A percentile compares a stretch with the other conserved stretches of the same genome.
Conservation (phyloP, 78 protist species). For the Creolimax fragrantissima region DNA sequence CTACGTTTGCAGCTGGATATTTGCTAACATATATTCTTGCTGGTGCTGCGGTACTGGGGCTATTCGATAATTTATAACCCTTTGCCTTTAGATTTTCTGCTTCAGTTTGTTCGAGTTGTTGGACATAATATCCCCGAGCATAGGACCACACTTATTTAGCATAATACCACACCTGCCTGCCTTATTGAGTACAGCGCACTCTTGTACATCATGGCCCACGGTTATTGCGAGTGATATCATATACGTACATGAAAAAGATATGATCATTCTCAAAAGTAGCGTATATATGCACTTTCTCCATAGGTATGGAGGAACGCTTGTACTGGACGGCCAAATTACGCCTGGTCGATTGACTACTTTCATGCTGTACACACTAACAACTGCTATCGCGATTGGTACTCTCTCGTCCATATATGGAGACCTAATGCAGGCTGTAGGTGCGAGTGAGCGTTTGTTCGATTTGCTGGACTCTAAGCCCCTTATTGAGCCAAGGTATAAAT, state of each 20-base stretch:
- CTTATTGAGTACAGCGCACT: too few relatives aligned
- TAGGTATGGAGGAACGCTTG: slow-evolving; percentile 58
- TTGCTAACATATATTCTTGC: too few relatives aligned
- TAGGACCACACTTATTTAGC: too few relatives aligned
- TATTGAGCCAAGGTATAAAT: not conserved
- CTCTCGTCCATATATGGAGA: slow-evolving; percentile 3
- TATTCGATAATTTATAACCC: too few relatives aligned
- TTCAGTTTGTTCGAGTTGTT: too few relatives aligned
- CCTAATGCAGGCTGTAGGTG: slow-evolving; percentile 55
- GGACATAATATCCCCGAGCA: too few relatives aligned
- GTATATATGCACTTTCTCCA: not conserved
- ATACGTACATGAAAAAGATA: not conserved
- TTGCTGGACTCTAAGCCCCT: slow-evolving; percentile 43
- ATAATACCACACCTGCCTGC: too few relatives aligned
- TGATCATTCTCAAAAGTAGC: not conserved
- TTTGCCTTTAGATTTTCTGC: too few relatives aligned
- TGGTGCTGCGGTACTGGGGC: too few relatives aligned
- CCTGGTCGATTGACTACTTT: slow-evolving; percentile 55
- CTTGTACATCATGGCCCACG: too few relatives aligned
- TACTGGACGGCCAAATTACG: slow-evolving; percentile 28
- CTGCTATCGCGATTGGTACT: slow-evolving; percentile 46
- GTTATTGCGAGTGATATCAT: too few relatives aligned
- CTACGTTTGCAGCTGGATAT: too few relatives aligned
- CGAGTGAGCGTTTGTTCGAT: slow-evolving; percentile 66
- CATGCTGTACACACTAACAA: slow-evolving; percentile 55